Conservation (phyloP, 768 basidiomycete genomes). For the Royoungia palumana region DNA sequence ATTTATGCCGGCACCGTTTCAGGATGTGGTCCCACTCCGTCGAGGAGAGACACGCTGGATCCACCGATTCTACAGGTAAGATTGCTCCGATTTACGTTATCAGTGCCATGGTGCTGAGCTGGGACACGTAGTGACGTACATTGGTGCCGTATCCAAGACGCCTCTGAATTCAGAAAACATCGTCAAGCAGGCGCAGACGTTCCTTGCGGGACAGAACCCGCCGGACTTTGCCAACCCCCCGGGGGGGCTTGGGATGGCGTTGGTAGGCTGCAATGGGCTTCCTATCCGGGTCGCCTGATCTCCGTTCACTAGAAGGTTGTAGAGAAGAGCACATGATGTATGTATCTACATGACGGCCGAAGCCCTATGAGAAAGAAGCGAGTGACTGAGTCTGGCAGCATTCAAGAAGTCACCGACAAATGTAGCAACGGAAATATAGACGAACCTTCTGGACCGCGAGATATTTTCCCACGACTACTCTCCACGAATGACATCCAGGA, state of each 20-base stretch:
- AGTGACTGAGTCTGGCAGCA: too few relatives aligned
- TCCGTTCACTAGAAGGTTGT: too few relatives aligned
- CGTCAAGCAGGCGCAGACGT: constrained; percentile 57
- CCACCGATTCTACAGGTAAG: constrained; percentile 53
- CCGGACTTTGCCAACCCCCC: constrained; percentile 63
- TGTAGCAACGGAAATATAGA: too few relatives aligned
- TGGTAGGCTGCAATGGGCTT: constrained; percentile 46
- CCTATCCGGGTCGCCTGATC: constrained; percentile 17
- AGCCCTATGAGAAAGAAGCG: too few relatives aligned
- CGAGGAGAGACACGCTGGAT: constrained; percentile 50
- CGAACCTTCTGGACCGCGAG: too few relatives aligned
- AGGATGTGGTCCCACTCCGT: constrained; percentile 50
- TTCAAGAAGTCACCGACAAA: too few relatives aligned
- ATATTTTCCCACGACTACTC: constrained; percentile 20
- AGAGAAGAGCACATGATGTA: too few relatives aligned
- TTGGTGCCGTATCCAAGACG: constrained; percentile 67
- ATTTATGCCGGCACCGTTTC: background rate
- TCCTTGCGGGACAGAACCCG: constrained; percentile 57
- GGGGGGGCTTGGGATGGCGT: constrained; percentile 39
- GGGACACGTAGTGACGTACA: constrained; percentile 64
- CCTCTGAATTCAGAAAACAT: constrained; percentile 60
- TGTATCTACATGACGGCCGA: too few relatives aligned
- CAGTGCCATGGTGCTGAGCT: background rate
- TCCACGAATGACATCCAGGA: constrained; percentile 42
- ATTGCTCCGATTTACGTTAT: background rate